phyloP scores from a whole-genome alignment of 2,329 filamentous ascomycete genomes.

The Xenoacremonium recifei region DNA sequence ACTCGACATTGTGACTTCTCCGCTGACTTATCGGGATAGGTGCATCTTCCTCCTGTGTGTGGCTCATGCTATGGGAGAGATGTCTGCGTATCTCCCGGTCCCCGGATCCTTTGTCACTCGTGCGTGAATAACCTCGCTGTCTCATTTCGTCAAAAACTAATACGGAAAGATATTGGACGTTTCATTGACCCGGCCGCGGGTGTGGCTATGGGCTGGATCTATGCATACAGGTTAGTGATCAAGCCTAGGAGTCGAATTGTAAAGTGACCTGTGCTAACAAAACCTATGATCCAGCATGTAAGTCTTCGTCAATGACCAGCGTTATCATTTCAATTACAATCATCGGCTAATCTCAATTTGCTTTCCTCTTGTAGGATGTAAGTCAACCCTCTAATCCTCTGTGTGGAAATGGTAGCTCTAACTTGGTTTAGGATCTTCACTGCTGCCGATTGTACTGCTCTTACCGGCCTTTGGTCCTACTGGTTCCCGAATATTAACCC shows the following conservation, averaged over 20 bases:
- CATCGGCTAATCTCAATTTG: neutral
- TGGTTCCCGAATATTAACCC: conserved; percentile 4
- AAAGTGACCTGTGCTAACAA: no score
- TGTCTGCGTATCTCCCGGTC: conserved; percentile 1
- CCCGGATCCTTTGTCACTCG: conserved; percentile 4
- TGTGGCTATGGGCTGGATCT: conserved; percentile 5
- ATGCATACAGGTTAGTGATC: conserved; percentile 5
- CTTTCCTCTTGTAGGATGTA: neutral
- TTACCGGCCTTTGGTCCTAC: conserved; percentile 4
- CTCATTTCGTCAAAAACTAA: neutral
- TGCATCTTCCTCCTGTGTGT: conserved; percentile 3
- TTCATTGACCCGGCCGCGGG: conserved; percentile 3
- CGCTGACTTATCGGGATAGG: neutral
- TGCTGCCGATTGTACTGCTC: conserved; percentile 6
- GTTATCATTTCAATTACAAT: no score
- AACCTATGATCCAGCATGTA: conserved; percentile 2
- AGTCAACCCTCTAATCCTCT: neutral
- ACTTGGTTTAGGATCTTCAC: conserved; percentile 2
- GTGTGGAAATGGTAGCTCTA: neutral
- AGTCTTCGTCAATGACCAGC: neutral
- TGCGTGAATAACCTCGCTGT: neutral
- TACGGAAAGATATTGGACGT: conserved; percentile 1
- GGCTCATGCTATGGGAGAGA: conserved; percentile 6
- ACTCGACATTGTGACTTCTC: neutral
- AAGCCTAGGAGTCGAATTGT: neutral